Base-by-base conservation (phyloP, 2,329 filamentous ascomycete species). In the Fusarium hainanense region DNA sequence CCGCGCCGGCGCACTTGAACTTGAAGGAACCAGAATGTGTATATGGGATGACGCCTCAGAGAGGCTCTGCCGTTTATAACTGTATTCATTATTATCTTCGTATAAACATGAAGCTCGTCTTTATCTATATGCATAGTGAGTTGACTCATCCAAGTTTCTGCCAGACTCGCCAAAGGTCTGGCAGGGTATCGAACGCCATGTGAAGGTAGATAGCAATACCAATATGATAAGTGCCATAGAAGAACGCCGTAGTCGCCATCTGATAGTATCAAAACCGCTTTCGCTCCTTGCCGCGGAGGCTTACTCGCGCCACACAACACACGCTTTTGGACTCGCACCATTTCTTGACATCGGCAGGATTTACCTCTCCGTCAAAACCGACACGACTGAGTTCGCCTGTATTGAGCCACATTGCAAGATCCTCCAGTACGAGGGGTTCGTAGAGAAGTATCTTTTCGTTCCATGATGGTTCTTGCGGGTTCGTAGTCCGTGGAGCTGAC, bases 381-480 rank as follows among this genome's bases (percentile, higher is more conserved):
- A 89, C 85, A 6, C 83, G 82, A 14, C 84, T 85, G 46, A 94
- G 80, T 25, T 89, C 88, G 14, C 91, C 91, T 6, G 85, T 85
- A 72, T 97, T 98, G 18, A 98, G 81, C 92, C 94, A 98, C 0
- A 83, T 81, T 0, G 94, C 87, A 16, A 99, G 82, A 70, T 98
- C 94, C 79, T 98, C 95, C 0, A 98, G 80, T 2, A 96, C 85
- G 44, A 99, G 91, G 0, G 95, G 93, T 74, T 98, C 94, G 77
- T 97, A 98, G 77, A 98, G 88, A 8, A 98, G 83, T 48, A 99
- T 98, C 81, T 94, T 97, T 79, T 98, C 93, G 73, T 97, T 86
- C 93, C 94, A 98, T 4, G 88, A 93, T 16, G 88, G 89, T 4
- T 85, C 77, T 9, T 69, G 68, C 1, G 84, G 80, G 68, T 90